phyloP scores from a whole-genome alignment of 148 eudicot genomes.

The Euryodendron excelsum region DNA sequence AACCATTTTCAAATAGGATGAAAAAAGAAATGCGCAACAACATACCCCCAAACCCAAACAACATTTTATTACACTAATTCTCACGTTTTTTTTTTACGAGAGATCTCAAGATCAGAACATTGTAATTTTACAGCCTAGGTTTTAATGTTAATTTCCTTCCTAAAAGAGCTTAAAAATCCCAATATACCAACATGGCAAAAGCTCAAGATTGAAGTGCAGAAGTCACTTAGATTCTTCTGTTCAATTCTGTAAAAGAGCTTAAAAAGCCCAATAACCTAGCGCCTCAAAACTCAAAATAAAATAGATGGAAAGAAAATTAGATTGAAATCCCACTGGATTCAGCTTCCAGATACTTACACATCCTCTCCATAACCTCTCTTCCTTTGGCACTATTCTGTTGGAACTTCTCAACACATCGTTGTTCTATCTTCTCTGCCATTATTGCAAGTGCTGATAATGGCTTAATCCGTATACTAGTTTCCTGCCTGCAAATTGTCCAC shows the following conservation, averaged over 20 bases:
- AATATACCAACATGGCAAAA: not conserved
- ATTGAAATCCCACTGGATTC: constrained; percentile 74
- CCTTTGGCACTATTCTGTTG: constrained; percentile 90
- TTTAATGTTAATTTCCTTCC: constrained; percentile 1
- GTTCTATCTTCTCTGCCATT: constrained; percentile 96
- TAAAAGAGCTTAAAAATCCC: not conserved
- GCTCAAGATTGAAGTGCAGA: constrained; percentile 3
- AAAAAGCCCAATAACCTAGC: not conserved
- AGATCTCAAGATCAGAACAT: not conserved
- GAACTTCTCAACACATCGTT: constrained; percentile 81
- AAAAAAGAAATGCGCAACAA: constrained; percentile 2
- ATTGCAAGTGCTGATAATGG: constrained; percentile 80
- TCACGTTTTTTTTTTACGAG: too few species aligned
- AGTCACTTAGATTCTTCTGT: not conserved
- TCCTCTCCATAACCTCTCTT: constrained; percentile 98
- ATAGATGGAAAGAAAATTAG: constrained; percentile 17
- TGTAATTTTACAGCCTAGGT: not conserved
- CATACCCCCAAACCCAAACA: not conserved
- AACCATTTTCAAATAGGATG: not conserved
- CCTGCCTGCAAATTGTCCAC: constrained; percentile 97
- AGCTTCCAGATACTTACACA: constrained; percentile 96
- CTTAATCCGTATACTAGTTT: constrained; percentile 84
- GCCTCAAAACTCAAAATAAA: not conserved
- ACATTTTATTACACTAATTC: too few species aligned
- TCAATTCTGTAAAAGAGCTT: constrained; percentile 9